Conservation (phyloP, 371 early-diverging fungal species). For the Catenaria anguillulae region DNA sequence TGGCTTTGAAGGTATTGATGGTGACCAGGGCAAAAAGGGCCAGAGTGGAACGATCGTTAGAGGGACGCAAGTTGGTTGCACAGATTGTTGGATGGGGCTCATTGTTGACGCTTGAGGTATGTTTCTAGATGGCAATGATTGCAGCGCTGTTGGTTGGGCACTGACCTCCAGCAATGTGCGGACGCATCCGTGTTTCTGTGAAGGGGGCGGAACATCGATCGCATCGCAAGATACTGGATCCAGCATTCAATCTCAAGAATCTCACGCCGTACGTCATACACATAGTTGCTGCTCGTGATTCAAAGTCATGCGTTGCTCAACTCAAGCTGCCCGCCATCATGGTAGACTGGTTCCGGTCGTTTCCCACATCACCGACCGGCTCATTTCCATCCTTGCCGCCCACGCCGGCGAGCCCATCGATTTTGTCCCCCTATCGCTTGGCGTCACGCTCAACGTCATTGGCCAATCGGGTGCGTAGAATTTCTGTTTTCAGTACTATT, state of each 20-base stretch:
- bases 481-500: too few species aligned
- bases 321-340: too few species aligned
- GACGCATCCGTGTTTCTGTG: too few species aligned
- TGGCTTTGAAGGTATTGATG: not conserved
- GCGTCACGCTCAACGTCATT: not conserved
- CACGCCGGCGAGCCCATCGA: not conserved
- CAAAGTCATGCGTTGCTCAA: not conserved
- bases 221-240: not conserved
- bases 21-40: not conserved
- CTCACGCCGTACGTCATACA: not conserved
- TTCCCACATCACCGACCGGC: not conserved
- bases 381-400: not conserved
- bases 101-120: not conserved
- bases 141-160: too few species aligned
- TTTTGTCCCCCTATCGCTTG: not conserved
- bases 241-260: not conserved
- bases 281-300: not conserved
- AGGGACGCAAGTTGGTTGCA: not conserved
- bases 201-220: not conserved
- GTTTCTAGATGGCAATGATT: too few species aligned
- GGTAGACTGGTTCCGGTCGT: not conserved
- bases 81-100: not conserved
- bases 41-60: not conserved
- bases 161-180: too few species aligned
- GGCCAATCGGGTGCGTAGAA: not conserved